Evolutionary conservation across 1,284 basidiomycete species (phyloP).

Genomic region (Takashimella tepidaria): DNA sequence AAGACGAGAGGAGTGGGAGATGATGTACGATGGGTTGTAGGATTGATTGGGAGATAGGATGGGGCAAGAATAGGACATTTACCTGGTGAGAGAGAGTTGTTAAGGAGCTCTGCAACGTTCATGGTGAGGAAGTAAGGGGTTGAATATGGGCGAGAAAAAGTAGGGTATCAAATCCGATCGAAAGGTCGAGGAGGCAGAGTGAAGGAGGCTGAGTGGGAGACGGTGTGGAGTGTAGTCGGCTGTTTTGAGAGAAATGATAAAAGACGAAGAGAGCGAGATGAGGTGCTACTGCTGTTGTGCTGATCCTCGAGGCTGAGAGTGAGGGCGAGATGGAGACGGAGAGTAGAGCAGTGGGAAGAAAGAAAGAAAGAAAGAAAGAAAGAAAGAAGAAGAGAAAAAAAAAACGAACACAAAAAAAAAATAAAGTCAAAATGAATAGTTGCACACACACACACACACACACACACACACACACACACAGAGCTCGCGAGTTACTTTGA

Average conservation of each 20-base stretch:
- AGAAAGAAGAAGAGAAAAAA: not conserved
- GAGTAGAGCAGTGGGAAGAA: too few relatives aligned
- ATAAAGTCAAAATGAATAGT: too few relatives aligned
- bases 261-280: not conserved
- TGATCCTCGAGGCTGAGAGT: not conserved
- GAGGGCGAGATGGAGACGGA: slow-evolving; percentile 3
- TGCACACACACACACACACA: too few relatives aligned
- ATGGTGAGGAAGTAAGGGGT: slow-evolving; percentile 51
- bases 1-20: too few relatives aligned
- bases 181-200: not conserved
- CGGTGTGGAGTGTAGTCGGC: not conserved
- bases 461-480: too few relatives aligned
- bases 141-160: slow-evolving; percentile 6
- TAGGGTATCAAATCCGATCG: not conserved
- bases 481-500: too few relatives aligned
- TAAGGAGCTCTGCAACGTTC: slow-evolving; percentile 83
- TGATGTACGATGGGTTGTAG: too few relatives aligned
- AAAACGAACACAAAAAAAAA: too few relatives aligned
- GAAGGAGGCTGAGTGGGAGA: not conserved
- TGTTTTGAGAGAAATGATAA: not conserved
- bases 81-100: slow-evolving; percentile 86
- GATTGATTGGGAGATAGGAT: not conserved
- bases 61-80: slow-evolving; percentile 39
- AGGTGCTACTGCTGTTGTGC: slow-evolving; percentile 1
- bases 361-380: too few relatives aligned